A percentile compares a stretch with the other conserved stretches of the same genome.
Conservation (phyloP, 495 filamentous ascomycete species). For the Penicillium fimorum region DNA sequence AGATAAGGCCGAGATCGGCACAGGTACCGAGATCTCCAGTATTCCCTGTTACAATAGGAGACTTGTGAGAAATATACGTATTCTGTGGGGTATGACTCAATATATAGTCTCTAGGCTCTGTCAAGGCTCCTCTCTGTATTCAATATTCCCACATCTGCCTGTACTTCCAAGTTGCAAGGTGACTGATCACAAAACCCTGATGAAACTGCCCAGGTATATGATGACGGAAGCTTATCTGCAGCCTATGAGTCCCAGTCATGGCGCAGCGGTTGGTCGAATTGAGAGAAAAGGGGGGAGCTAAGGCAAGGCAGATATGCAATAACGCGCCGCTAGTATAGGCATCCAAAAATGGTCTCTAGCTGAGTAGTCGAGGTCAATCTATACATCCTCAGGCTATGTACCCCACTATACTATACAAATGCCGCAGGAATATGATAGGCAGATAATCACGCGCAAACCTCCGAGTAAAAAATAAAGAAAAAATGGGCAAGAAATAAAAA, state of each 20-base stretch:
- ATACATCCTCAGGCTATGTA: constrained; percentile 8
- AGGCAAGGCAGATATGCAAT: constrained; percentile 7
- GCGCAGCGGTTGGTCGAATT: not conserved
- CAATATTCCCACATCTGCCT: not conserved
- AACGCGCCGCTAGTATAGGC: constrained; percentile 6
- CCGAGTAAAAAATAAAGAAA: not conserved
- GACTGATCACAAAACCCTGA: not conserved
- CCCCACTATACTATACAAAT: constrained; percentile 10
- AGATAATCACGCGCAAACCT: constrained; percentile 2
- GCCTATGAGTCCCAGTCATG: constrained; percentile 5
- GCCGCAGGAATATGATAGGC: not conserved
- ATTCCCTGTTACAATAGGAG: not conserved
- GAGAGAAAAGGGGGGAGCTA: not conserved
- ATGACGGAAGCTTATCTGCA: constrained; percentile 16
- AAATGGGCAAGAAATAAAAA: not conserved
- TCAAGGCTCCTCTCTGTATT: not conserved
- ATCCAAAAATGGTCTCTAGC: constrained; percentile 4
- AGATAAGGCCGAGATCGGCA: constrained; percentile 27
- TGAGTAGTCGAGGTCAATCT: not conserved
- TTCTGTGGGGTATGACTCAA: not conserved
- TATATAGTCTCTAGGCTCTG: not conserved
- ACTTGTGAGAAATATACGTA: not conserved
- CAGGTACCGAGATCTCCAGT: constrained; percentile 8
- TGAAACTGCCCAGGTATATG: not conserved
- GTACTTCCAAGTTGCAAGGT: not conserved